These are phyloP conservation scores for Mycena olivaceomarginata DNA, from an alignment of 768 basidiomycete genomes.

Conservation along the genomic window DNA sequence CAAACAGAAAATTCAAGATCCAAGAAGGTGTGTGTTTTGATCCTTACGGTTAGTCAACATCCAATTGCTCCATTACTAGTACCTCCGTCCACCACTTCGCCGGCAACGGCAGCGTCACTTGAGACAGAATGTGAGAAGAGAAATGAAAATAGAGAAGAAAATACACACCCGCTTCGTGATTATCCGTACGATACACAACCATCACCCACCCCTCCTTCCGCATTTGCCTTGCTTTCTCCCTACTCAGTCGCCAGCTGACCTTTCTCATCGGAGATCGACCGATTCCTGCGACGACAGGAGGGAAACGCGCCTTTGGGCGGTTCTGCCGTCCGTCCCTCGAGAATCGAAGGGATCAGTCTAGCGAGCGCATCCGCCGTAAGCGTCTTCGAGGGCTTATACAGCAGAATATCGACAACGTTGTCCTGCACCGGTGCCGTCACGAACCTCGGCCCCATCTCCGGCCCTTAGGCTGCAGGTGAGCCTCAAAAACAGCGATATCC, in stretches of 20 bases:
- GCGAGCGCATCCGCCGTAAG: background rate
- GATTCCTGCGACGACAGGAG: constrained; percentile 15
- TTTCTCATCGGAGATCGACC: constrained; percentile 14
- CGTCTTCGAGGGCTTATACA: constrained; percentile 23
- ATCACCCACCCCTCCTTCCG: constrained; percentile 33
- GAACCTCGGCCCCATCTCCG: constrained; percentile 12
- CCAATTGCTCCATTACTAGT: background rate
- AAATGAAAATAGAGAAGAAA: background rate
- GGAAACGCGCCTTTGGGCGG: background rate
- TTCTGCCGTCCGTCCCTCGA: constrained; percentile 8
- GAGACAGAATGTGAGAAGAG: background rate
- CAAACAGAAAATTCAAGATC: background rate
- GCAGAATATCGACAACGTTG: constrained; percentile 18
- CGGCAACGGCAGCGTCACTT: constrained; percentile 20
- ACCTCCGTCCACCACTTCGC: constrained; percentile 17
- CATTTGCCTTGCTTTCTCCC: constrained; percentile 23
- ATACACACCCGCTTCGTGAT: constrained; percentile 20
- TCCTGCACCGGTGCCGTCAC: constrained; percentile 14
- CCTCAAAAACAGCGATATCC: constrained; percentile 49
- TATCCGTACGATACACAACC: constrained; percentile 34
- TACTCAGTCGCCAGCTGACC: constrained; percentile 36
- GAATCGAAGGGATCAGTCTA: constrained; percentile 9
- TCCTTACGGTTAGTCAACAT: constrained; percentile 11
- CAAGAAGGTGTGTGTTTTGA: background rate
- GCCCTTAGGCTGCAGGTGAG: constrained; percentile 35